These are phyloP conservation scores for Stromatinia cepivora DNA, from an alignment of 2,329 filamentous ascomycete species.

Conservation along the genomic window DNA sequence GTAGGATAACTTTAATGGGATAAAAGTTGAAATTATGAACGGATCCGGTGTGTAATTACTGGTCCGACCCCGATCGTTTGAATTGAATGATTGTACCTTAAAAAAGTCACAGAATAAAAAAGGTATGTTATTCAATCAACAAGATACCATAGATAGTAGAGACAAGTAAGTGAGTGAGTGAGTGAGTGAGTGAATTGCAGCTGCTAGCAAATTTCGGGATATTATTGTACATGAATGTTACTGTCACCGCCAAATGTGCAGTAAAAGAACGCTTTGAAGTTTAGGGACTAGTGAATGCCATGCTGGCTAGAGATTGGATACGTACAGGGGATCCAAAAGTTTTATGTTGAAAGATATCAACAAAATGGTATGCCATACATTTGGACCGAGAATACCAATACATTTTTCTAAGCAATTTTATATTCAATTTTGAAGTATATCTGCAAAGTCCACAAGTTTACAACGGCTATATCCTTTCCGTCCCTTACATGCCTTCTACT, in stretches of 20 bases:
- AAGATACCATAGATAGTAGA: neutral
- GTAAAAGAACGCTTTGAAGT: neutral
- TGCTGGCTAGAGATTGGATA: neutral
- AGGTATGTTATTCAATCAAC: neutral
- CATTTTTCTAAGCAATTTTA: no score
- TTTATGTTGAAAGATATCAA: neutral
- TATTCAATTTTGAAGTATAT: no score
- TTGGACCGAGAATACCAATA: no score
- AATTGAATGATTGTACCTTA: neutral
- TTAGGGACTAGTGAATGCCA: conserved; percentile 7
- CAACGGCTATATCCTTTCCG: neutral
- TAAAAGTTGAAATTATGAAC: conserved; percentile 1
- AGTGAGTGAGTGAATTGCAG: neutral
- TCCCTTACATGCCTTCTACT: neutral
- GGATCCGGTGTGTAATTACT: neutral
- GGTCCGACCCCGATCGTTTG: neutral
- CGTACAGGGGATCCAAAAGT: neutral
- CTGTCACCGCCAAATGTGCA: conserved; percentile 6
- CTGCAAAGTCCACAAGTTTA: neutral
- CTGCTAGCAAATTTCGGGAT: conserved; percentile 9
- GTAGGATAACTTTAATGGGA: neutral
- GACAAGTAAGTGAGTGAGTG: neutral
- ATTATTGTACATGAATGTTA: neutral
- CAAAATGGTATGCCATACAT: no score
- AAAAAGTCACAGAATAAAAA: neutral